phyloP scores from a whole-genome alignment of 2,329 filamentous ascomycete species.

The Alternaria ethzedia region DNA sequence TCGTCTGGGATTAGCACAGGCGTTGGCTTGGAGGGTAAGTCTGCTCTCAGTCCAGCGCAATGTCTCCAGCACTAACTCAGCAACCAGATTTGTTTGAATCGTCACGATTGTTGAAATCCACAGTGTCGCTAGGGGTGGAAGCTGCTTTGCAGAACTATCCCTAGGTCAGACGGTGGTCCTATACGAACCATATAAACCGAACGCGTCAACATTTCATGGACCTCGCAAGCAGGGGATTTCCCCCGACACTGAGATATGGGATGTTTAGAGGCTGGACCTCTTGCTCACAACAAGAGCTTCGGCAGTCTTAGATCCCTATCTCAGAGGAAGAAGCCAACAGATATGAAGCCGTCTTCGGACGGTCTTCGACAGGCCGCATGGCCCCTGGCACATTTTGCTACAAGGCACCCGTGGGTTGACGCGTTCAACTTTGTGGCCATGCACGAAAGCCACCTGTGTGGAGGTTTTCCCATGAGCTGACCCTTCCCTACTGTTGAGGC shows the following conservation, averaged over 20 bases:
- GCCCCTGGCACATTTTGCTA: slow-evolving; percentile 42
- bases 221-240: slow-evolving; percentile 36
- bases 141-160: neutral
- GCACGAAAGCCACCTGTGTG: neutral
- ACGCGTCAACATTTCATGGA: slow-evolving; percentile 8
- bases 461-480: neutral
- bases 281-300: slow-evolving; percentile 26
- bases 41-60: neutral
- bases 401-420: slow-evolving; percentile 27
- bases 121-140: neutral
- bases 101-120: neutral
- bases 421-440: neutral
- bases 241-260: slow-evolving; percentile 30
- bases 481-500: too few relatives aligned
- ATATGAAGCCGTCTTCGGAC: slow-evolving; percentile 29
- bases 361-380: slow-evolving; percentile 36
- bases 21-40: neutral
- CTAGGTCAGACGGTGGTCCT: neutral
- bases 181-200: neutral
- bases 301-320: slow-evolving; percentile 27
- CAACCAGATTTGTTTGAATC: neutral
- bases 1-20: neutral
- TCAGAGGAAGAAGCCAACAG: slow-evolving; percentile 44
- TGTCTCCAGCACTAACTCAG: neutral
- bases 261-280: slow-evolving; percentile 32